Base-by-base conservation (phyloP, 2,329 filamentous ascomycete species). In the Triangularia setosa region DNA sequence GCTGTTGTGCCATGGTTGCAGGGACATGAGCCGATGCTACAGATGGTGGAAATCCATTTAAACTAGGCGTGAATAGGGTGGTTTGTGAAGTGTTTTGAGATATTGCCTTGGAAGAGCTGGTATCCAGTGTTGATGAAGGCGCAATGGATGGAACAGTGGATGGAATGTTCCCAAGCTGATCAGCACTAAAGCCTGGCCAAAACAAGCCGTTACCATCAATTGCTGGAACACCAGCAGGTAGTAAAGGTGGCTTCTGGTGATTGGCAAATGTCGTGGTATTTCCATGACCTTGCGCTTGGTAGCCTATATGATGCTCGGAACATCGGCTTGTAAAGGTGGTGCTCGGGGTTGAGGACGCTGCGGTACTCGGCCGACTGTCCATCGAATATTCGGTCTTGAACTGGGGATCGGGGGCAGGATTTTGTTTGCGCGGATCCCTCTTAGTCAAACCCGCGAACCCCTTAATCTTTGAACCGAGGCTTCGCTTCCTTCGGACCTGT, bases 401-500 rank as follows among this genome's bases (percentile, higher is more conserved):
- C n/a, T 65, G 62, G n/a, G 56, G 12, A 12, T 68, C 64, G n/a
- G 62, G 54, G 23, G 30, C 24, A 4, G 62, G 23, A 44, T 61
- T 63, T 23, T 61, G 54, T 44, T 69, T 69, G 40, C 67, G 67
- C 1, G 60, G 59, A 2, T 63, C 56, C 12, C 68, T 68, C 23
- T 67, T 69, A 27, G 65, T 68, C 27, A 68, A 40, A 25, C 68
- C 44, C 11, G 66, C 67, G 28, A 70, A 67, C 1, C 70, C 68
- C 44, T 66, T 69, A 66, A 73, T 71, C 59, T 73, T 73, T 16
- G 70, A 71, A 16, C 72, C 68, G 2, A 73, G 33, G 58, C 72
- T 73, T 3, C 68, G 69, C 58, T 73, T 74, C 14, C 68, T 67
- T 30, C 69, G 68, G 40, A 70, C 65, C n/a, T 62, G 55, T 6